Evolutionary conservation across 495 filamentous ascomycete genomes (phyloP).

Genomic region (Lophiotrema nucula): DNA sequence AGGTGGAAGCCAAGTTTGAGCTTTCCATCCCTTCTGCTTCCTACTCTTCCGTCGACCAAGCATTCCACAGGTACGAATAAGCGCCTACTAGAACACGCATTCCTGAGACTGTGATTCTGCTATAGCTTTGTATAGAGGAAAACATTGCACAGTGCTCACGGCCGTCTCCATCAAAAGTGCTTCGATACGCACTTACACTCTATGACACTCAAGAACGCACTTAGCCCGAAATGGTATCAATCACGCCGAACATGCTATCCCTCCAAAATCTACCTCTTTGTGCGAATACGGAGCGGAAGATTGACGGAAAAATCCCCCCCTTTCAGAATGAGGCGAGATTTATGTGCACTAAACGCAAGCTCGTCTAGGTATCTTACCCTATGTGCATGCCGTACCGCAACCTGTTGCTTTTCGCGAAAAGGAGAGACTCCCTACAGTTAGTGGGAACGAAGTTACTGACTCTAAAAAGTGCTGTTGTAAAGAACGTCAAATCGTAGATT

Average conservation of each 20-base stretch:
- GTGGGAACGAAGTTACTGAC: background rate
- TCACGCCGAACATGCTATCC: background rate
- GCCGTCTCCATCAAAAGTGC: background rate
- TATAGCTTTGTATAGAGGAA: no score
- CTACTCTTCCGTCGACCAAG: no score
- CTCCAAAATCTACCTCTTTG: constrained; percentile 8
- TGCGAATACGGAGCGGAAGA: constrained; percentile 5
- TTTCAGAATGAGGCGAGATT: constrained; percentile 3
- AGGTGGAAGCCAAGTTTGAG: no score
- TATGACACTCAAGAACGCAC: background rate
- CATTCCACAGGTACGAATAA: no score
- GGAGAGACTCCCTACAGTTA: background rate
- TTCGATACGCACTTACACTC: background rate
- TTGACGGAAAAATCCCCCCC: background rate
- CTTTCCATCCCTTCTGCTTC: no score
- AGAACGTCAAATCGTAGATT: background rate
- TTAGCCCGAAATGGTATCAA: background rate
- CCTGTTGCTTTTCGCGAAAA: background rate
- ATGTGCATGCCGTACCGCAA: background rate
- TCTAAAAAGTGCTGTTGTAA: background rate
- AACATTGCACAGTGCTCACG: background rate
- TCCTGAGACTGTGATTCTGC: no score
- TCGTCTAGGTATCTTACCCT: constrained; percentile 20
- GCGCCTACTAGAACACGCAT: no score
- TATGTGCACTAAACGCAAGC: constrained; percentile 13